Percentiles rank a stretch among this genome's conserved stretches.
Conservation (phyloP, 208 protist genomes). For the Trypanosoma caninum region DNA sequence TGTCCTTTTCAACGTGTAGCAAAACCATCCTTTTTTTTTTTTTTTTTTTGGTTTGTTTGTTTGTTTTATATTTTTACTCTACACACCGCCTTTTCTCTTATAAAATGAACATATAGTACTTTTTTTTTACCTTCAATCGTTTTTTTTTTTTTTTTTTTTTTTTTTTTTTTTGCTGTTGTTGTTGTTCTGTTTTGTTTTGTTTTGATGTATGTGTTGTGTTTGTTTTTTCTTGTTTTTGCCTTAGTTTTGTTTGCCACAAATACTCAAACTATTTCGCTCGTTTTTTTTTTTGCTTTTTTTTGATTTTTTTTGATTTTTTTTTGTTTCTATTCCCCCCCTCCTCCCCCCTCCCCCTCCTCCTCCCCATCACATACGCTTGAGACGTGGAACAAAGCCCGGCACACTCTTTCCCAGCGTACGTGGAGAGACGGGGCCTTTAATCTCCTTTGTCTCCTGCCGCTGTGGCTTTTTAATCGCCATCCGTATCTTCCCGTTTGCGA, state of each 20-base stretch:
- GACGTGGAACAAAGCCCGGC: slow-evolving; percentile 61
- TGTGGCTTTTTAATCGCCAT: slow-evolving; percentile 91
- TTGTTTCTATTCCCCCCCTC: background rate
- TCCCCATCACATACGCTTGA: slow-evolving; percentile 68
- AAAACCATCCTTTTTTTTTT: background rate
- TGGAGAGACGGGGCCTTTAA: slow-evolving; percentile 60
- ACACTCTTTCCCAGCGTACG: slow-evolving; percentile 60
- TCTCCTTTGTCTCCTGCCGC: slow-evolving; percentile 51
- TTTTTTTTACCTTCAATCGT: background rate
- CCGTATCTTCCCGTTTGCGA: slow-evolving; percentile 80
- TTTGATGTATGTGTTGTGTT: background rate
- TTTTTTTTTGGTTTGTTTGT: no score
- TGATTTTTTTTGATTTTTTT: background rate
- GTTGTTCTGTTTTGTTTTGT: background rate
- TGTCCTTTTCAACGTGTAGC: background rate
- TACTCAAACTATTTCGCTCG: no score
- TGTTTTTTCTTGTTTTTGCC: background rate
- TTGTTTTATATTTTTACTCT: no score
- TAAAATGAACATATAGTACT: no score
- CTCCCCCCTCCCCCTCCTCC: background rate
- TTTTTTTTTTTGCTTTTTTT: slow-evolving; percentile 7
- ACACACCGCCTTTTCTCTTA: background rate
- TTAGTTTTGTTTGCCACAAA: background rate
- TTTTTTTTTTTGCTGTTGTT: slow-evolving; percentile 1
- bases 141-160: slow-evolving; percentile 6